Conservation (phyloP, 495 filamentous ascomycete species). For the Penicillium salamii region DNA sequence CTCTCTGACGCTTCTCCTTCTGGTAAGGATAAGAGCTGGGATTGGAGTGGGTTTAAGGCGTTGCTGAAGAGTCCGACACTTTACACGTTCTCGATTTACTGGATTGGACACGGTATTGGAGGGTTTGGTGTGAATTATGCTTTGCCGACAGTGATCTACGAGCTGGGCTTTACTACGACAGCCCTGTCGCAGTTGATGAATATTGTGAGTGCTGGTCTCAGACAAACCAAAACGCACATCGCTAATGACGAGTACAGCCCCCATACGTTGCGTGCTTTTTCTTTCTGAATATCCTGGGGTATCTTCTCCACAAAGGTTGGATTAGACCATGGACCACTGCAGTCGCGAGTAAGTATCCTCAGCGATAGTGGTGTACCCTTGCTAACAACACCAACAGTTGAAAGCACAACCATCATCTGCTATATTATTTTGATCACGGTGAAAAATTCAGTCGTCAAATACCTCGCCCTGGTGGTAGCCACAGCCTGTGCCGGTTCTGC, state of each 20-base stretch:
- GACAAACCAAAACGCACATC: background rate
- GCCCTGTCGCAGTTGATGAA: constrained; percentile 42
- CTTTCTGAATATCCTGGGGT: constrained; percentile 35
- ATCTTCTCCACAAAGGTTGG: constrained; percentile 32
- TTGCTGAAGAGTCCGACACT: constrained; percentile 32
- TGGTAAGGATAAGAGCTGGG: constrained; percentile 27
- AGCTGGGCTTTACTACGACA: constrained; percentile 39
- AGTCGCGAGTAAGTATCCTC: constrained; percentile 28
- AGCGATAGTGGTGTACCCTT: background rate
- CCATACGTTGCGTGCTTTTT: constrained; percentile 39
- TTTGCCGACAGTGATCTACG: constrained; percentile 43
- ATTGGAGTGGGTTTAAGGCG: constrained; percentile 22
- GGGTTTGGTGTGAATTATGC: constrained; percentile 42
- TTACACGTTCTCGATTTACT: constrained; percentile 36
- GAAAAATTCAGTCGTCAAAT: constrained; percentile 35
- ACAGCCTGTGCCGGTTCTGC: constrained; percentile 36
- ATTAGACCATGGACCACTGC: constrained; percentile 40
- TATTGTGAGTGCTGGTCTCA: constrained; percentile 25
- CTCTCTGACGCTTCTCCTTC: constrained; percentile 17
- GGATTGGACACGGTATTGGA: constrained; percentile 43
- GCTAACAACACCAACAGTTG: constrained; percentile 24
- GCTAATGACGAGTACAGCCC: constrained; percentile 25
- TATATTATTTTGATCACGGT: constrained; percentile 45
- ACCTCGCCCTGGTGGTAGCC: constrained; percentile 38
- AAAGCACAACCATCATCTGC: constrained; percentile 39